These are phyloP conservation scores for Mycena epipterygia DNA, from an alignment of 768 basidiomycete species.

Conservation along the genomic window DNA sequence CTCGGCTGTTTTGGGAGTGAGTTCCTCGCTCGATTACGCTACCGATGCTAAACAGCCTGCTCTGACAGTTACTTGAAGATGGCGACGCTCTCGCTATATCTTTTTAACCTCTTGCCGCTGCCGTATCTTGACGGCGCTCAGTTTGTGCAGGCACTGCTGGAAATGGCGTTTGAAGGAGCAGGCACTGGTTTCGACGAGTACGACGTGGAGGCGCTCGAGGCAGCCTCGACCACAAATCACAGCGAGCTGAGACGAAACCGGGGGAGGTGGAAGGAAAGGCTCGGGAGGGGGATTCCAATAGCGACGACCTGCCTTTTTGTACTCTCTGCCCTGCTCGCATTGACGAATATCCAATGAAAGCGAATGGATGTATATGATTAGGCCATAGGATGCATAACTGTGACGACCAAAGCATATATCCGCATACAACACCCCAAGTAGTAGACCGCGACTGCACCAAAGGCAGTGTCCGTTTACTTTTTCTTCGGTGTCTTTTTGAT, in stretches of 20 bases:
- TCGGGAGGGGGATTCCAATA: slow-evolving; percentile 35
- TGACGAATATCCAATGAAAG: slow-evolving; percentile 35
- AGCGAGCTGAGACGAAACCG: slow-evolving; percentile 22
- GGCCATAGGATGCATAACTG: slow-evolving; percentile 49
- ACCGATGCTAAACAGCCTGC: background rate
- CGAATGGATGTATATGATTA: slow-evolving; percentile 43
- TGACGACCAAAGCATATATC: slow-evolving; percentile 42
- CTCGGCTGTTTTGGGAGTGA: slow-evolving; percentile 66
- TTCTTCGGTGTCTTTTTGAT: slow-evolving; percentile 79
- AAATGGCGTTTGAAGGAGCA: slow-evolving; percentile 24
- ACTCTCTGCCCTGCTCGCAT: slow-evolving; percentile 36
- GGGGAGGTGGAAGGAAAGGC: slow-evolving; percentile 39
- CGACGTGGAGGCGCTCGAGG: slow-evolving; percentile 51
- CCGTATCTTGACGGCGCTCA: slow-evolving; percentile 79
- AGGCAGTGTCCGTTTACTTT: slow-evolving; percentile 69
- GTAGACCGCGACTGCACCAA: slow-evolving; percentile 27
- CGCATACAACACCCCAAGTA: slow-evolving; percentile 40
- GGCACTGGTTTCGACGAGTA: slow-evolving; percentile 39
- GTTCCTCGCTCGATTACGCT: slow-evolving; percentile 41
- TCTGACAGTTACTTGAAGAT: slow-evolving; percentile 69
- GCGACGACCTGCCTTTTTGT: slow-evolving; percentile 40
- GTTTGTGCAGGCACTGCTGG: slow-evolving; percentile 56
- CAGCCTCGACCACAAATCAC: slow-evolving; percentile 15
- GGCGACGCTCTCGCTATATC: slow-evolving; percentile 81
- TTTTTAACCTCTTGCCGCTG: slow-evolving; percentile 87